These are phyloP conservation scores for Nakataea oryzae DNA, from an alignment of 2,329 filamentous ascomycete genomes.

Conservation along the genomic window DNA sequence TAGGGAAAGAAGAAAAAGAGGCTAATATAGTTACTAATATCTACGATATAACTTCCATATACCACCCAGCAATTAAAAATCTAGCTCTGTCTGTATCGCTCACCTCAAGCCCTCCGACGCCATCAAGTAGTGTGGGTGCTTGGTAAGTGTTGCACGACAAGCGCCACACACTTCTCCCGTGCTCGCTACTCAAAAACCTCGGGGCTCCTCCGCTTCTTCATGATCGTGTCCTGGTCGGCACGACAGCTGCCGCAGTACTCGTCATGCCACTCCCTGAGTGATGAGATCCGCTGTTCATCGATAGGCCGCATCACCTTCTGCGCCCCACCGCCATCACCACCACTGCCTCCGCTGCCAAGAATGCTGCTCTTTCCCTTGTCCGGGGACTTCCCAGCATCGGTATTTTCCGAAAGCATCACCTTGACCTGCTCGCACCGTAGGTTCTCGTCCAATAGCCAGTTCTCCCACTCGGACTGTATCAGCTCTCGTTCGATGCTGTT, in stretches of 20 bases:
- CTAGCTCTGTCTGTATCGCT: neutral
- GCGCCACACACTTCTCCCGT: too few relatives aligned
- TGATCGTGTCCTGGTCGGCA: conserved; percentile 25
- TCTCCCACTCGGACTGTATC: conserved; percentile 81
- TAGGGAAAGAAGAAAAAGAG: too few relatives aligned
- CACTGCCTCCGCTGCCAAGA: conserved; percentile 5
- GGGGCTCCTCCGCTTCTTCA: neutral
- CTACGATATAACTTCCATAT: neutral
- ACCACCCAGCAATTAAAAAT: neutral
- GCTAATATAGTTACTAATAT: neutral
- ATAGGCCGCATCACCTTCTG: conserved; percentile 15
- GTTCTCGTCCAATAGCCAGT: conserved; percentile 77
- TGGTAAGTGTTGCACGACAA: neutral
- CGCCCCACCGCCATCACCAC: conserved; percentile 8
- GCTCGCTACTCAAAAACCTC: neutral
- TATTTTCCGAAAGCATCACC: conserved; percentile 24
- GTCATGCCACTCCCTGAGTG: conserved; percentile 36
- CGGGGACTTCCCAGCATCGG: conserved; percentile 3
- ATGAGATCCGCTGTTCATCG: conserved; percentile 20
- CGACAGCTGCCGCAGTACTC: conserved; percentile 47
- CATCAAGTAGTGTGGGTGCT: neutral
- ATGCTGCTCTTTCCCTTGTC: conserved; percentile 6
- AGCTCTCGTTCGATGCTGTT: conserved; percentile 85
- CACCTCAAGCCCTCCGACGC: too few relatives aligned
- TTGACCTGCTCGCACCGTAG: conserved; percentile 58